A percentile compares a stretch with the other conserved stretches of the same genome.
Conservation (phyloP, 2,329 filamentous ascomycete genomes). For the Pseudocercospora pini-densiflorae region DNA sequence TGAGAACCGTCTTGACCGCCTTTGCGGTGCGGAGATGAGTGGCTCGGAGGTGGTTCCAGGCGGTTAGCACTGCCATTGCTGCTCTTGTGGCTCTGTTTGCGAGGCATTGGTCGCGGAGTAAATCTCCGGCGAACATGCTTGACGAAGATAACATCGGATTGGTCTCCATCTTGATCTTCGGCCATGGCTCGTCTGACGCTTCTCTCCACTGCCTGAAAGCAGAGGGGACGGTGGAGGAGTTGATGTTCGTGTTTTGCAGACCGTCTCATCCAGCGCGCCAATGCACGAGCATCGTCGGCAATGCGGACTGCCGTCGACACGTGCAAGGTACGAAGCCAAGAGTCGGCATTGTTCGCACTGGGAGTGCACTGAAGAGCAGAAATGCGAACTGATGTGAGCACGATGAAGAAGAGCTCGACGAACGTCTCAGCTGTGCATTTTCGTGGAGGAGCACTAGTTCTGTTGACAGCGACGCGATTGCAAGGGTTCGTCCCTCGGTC, state of each 20-base stretch:
- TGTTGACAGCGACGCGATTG: no score
- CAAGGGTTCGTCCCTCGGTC: no score
- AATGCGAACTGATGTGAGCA: not conserved
- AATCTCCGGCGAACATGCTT: not conserved
- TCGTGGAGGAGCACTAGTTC: not conserved
- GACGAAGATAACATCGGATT: not conserved
- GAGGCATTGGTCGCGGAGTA: not conserved
- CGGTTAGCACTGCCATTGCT: not conserved
- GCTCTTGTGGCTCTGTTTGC: not conserved
- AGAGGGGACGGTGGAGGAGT: not conserved
- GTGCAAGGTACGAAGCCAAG: not conserved
- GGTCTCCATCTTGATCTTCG: not conserved
- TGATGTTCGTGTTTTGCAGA: not conserved
- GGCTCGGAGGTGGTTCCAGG: not conserved
- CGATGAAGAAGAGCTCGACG: not conserved
- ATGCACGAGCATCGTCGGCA: not conserved
- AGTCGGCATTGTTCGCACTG: not conserved
- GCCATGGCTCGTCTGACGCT: not conserved
- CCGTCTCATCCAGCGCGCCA: not conserved
- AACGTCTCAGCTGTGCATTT: not conserved
- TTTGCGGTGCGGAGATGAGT: not conserved
- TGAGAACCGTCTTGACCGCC: not conserved
- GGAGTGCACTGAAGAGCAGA: not conserved
- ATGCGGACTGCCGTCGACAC: not conserved
- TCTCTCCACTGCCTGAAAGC: not conserved